phyloP scores from a whole-genome alignment of 2,329 filamentous ascomycete genomes.

The Orbilia brochopaga region DNA sequence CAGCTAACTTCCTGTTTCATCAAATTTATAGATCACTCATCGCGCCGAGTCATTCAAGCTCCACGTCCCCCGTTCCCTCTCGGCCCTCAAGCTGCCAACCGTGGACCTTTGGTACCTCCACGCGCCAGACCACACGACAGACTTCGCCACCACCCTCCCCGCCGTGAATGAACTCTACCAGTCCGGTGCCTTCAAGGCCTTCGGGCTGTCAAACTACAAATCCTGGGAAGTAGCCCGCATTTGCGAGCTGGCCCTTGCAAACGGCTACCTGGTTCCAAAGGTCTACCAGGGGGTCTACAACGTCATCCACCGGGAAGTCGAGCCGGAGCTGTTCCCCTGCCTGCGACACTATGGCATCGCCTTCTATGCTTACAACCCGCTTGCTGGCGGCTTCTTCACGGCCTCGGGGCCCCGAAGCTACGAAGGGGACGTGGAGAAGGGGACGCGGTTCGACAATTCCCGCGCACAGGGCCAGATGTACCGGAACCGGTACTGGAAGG shows the following conservation, averaged over 20 bases:
- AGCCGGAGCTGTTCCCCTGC: conserved; percentile 74
- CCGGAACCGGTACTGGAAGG: conserved; percentile 74
- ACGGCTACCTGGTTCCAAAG: conserved; percentile 80
- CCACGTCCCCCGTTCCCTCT: conserved; percentile 23
- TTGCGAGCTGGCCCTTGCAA: conserved; percentile 76
- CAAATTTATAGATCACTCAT: conserved; percentile 20
- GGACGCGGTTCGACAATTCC: conserved; percentile 60
- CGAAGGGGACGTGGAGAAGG: conserved; percentile 59
- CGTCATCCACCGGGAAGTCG: conserved; percentile 75
- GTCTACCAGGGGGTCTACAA: conserved; percentile 92
- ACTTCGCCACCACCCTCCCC: conserved; percentile 79
- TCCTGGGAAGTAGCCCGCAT: conserved; percentile 88
- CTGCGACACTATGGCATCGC: conserved; percentile 78
- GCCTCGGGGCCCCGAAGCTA: conserved; percentile 72
- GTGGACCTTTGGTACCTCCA: conserved; percentile 78
- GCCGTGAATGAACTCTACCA: conserved; percentile 82
- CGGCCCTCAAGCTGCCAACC: conserved; percentile 23
- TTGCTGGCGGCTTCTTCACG: conserved; percentile 76
- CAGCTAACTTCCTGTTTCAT: neutral
- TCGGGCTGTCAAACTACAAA: conserved; percentile 84
- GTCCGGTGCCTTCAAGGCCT: conserved; percentile 79
- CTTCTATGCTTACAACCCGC: conserved; percentile 80
- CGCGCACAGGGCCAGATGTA: conserved; percentile 70
- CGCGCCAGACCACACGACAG: conserved; percentile 70
- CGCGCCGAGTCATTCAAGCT: conserved; percentile 30